Conservation (phyloP, 331 rosid species). For the Malus hybrid region DNA sequence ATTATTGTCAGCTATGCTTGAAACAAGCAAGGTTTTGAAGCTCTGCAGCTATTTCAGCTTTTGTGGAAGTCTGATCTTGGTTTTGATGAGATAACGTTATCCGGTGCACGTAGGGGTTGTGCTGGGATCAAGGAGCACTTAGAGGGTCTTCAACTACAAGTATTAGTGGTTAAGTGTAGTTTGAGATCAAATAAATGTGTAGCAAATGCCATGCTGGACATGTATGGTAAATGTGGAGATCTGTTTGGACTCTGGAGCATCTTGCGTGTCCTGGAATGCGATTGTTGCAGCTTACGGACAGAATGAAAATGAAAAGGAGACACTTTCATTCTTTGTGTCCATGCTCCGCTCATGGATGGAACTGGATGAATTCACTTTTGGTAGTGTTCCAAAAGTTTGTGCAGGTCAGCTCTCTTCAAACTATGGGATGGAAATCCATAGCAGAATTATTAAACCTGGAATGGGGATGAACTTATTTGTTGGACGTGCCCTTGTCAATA, state of each 20-base stretch:
- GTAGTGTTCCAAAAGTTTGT: neutral
- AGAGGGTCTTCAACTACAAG: neutral
- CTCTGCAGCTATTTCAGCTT: neutral
- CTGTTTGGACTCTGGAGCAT: too few relatives aligned
- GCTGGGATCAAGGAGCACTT: neutral
- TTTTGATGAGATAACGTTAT: neutral
- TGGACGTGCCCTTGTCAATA: neutral
- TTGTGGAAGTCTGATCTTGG: neutral
- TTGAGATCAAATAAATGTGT: neutral
- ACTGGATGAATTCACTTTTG: neutral
- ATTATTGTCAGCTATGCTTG: neutral
- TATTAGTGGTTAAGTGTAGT: neutral
- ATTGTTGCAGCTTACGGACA: neutral
- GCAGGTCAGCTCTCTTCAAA: neutral
- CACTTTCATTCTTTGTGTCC: neutral
- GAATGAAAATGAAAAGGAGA: neutral
- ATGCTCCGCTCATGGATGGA: neutral
- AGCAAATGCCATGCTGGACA: neutral
- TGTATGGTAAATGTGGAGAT: neutral
- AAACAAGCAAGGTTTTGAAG: neutral
- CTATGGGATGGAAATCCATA: neutral
- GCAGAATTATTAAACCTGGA: neutral
- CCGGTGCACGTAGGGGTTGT: neutral
- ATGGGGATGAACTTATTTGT: neutral
- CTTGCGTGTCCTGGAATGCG: too few relatives aligned